phyloP scores from a whole-genome alignment of 495 filamentous ascomycete genomes.

The Hyaloscypha variabilis region DNA sequence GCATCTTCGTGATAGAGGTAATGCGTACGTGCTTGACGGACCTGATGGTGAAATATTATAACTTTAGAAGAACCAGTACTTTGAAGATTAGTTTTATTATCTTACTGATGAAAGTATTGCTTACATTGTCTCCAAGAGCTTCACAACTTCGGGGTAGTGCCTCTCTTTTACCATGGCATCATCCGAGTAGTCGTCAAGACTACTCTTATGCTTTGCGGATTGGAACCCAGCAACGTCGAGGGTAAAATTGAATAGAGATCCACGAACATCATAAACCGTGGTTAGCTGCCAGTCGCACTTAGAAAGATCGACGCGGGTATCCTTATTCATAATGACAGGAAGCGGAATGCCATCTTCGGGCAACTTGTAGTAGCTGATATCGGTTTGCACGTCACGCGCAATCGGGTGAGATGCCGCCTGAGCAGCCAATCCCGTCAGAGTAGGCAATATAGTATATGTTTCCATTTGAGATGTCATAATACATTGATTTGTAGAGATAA shows the following conservation, averaged over 20 bases:
- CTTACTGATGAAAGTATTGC: neutral
- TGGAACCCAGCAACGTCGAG: slow-evolving; percentile 54
- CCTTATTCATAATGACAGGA: too few relatives aligned
- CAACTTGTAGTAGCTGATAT: too few relatives aligned
- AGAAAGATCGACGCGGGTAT: too few relatives aligned
- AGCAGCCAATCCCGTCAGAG: too few relatives aligned
- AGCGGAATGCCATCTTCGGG: too few relatives aligned
- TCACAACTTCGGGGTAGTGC: slow-evolving; percentile 69
- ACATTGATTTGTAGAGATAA: too few relatives aligned
- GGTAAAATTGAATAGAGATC: slow-evolving; percentile 48
- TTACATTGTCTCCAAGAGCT: slow-evolving; percentile 63
- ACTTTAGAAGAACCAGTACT: slow-evolving; percentile 54
- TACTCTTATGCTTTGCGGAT: slow-evolving; percentile 48
- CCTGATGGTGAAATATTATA: slow-evolving; percentile 77
- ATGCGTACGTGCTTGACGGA: slow-evolving; percentile 51
- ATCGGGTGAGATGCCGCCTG: too few relatives aligned
- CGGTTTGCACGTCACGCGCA: too few relatives aligned
- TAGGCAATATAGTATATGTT: too few relatives aligned
- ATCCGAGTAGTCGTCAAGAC: slow-evolving; percentile 52
- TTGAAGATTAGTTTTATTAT: neutral
- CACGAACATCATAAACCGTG: slow-evolving; percentile 49
- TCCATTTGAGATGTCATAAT: too few relatives aligned
- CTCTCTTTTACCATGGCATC: slow-evolving; percentile 66
- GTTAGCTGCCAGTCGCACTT: slow-evolving; percentile 37
- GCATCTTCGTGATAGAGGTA: slow-evolving; percentile 22